Percentiles rank a stretch among this genome's conserved stretches.
Evolutionary conservation across 2,329 filamentous ascomycete genomes (phyloP).

Genomic region (Hymenotorrendiella dingleyae): DNA sequence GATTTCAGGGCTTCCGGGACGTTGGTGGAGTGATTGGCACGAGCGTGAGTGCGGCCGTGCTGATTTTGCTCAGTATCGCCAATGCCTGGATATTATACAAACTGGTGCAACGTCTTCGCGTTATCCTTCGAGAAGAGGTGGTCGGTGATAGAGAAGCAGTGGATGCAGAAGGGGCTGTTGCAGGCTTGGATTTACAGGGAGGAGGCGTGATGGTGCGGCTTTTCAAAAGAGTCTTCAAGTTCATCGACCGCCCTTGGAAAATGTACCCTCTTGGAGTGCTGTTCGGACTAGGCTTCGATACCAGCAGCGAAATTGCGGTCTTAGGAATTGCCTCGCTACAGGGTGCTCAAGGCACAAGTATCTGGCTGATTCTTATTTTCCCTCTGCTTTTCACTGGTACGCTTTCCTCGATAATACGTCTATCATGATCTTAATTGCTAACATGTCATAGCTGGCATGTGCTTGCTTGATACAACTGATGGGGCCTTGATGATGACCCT

Average conservation of each 20-base stretch:
- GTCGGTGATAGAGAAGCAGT: conserved; percentile 19
- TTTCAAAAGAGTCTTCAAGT: conserved; percentile 69
- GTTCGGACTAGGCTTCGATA: conserved; percentile 92
- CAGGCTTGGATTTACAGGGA: conserved; percentile 62
- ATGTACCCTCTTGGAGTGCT: conserved; percentile 89
- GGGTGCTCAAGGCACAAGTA: conserved; percentile 75
- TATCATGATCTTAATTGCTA: background rate
- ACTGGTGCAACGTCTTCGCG: conserved; percentile 62
- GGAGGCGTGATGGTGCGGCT: conserved; percentile 68
- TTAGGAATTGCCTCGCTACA: conserved; percentile 86
- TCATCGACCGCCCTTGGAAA: conserved; percentile 79
- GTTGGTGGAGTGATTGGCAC: conserved; percentile 88
- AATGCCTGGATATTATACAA: conserved; percentile 83
- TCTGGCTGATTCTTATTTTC: conserved; percentile 93
- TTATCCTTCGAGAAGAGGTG: conserved; percentile 44
- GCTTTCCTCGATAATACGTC: conserved; percentile 17
- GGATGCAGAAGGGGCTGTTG: conserved; percentile 27
- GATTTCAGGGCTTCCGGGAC: conserved; percentile 73
- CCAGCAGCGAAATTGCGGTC: conserved; percentile 87
- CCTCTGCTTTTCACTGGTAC: conserved; percentile 80
- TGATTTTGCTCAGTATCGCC: conserved; percentile 75
- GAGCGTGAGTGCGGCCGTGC: conserved; percentile 74
- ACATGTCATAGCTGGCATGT: conserved; percentile 69
- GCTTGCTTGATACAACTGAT: conserved; percentile 84
- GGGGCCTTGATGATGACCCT: conserved; percentile 93